A percentile compares a stretch with the other conserved stretches of the same genome.
Evolutionary conservation across 352 stramenopile species (phyloP).

Genomic region (Phytophthora nicotianae): DNA sequence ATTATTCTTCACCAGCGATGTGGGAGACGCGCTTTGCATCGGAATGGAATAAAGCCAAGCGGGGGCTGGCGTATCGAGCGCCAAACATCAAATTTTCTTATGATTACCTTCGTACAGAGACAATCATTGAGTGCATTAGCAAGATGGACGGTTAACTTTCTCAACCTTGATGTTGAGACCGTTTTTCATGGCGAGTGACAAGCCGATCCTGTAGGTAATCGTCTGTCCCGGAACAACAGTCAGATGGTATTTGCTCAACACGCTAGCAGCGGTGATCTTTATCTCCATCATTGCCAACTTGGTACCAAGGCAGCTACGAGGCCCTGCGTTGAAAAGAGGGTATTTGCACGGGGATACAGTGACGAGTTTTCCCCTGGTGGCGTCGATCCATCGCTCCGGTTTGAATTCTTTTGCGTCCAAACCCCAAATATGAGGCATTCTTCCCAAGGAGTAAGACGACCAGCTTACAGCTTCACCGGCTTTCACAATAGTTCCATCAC

Average conservation of each 20-base stretch:
- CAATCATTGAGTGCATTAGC: neutral
- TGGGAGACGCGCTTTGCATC: neutral
- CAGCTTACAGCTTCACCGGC: constrained; percentile 37
- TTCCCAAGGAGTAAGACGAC: constrained; percentile 45
- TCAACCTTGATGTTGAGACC: constrained; percentile 20
- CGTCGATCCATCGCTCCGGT: constrained; percentile 49
- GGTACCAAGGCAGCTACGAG: constrained; percentile 47
- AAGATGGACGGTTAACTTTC: neutral
- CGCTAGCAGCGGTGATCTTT: constrained; percentile 46
- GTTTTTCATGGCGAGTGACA: constrained; percentile 41
- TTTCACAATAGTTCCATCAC: constrained; percentile 44
- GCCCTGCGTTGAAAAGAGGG: constrained; percentile 52
- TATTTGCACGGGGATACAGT: constrained; percentile 52
- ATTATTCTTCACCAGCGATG: neutral
- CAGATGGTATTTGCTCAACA: constrained; percentile 55
- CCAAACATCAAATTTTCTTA: neutral
- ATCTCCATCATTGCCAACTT: constrained; percentile 61
- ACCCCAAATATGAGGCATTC: constrained; percentile 45
- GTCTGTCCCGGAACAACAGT: constrained; percentile 23
- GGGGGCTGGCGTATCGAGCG: neutral
- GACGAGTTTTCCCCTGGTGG: constrained; percentile 28
- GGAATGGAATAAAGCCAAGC: neutral
- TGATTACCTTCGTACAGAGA: neutral
- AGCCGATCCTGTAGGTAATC: constrained; percentile 32
- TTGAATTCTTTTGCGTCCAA: constrained; percentile 47